Percentiles rank a stretch among this genome's conserved stretches.
Conservation (phyloP, 1,139 yeast genomes). For the Lodderomyces theae region DNA sequence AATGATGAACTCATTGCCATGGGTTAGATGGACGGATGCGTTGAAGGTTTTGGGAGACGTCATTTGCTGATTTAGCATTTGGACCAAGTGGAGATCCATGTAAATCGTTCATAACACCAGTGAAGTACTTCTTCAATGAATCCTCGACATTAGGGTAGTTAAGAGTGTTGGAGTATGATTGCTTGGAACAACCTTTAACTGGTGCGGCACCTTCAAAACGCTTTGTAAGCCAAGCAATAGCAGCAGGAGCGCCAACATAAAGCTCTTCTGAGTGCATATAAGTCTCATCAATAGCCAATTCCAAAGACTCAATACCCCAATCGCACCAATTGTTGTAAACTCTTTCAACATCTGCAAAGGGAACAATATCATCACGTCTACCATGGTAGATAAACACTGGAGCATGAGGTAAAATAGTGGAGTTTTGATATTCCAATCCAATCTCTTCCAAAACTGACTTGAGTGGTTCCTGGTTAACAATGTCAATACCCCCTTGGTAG, state of each 20-base stretch:
- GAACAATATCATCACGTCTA: conserved; percentile 27
- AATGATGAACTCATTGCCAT: too few relatives aligned
- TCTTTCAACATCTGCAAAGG: conserved; percentile 22
- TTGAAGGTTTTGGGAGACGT: not conserved
- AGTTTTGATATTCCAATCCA: conserved; percentile 17
- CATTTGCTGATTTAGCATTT: not conserved
- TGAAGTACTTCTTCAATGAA: conserved; percentile 7
- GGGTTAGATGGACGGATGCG: not conserved
- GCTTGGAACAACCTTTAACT: conserved; percentile 11
- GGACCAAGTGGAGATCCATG: conserved; percentile 6
- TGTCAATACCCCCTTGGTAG: conserved; percentile 16
- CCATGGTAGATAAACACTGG: conserved; percentile 38
- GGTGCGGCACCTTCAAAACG: conserved; percentile 11
- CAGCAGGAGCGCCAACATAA: conserved; percentile 29
- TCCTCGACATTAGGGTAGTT: conserved; percentile 7
- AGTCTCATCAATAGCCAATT: conserved; percentile 23
- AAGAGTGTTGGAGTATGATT: conserved; percentile 6
- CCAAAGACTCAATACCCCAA: conserved; percentile 28
- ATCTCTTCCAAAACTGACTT: conserved; percentile 18
- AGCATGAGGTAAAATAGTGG: conserved; percentile 23
- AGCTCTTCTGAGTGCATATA: conserved; percentile 30
- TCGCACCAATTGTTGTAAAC: conserved; percentile 32
- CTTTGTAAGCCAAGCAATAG: conserved; percentile 24
- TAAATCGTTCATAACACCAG: not conserved
- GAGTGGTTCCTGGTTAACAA: conserved; percentile 17